Percentiles rank a stretch among this genome's conserved stretches.
phyloP scores from a whole-genome alignment of 2,329 filamentous ascomycete species.

The Penicillium sp. region DNA sequence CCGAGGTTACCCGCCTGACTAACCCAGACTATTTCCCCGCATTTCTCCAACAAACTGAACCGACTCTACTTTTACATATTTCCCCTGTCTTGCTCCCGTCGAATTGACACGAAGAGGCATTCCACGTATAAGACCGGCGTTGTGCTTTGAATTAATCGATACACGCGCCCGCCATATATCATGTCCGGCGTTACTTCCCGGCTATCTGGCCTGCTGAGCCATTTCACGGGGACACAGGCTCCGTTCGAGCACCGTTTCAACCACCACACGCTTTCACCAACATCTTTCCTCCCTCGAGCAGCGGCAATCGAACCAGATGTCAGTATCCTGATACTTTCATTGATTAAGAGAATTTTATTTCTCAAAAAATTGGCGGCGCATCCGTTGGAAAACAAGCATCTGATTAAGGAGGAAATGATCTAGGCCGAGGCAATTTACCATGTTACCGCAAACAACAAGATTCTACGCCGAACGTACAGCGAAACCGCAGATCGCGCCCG shows the following conservation, averaged over 20 bases:
- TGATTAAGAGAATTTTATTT: too few species aligned
- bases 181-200: conserved; percentile 35
- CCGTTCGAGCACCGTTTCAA: conserved; percentile 43
- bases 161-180: conserved; percentile 1
- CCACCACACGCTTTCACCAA: conserved; percentile 73
- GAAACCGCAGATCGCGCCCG: conserved; percentile 84
- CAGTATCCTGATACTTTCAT: conserved; percentile 23
- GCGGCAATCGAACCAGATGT: conserved; percentile 83
- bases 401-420: conserved; percentile 4
- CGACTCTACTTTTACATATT: not conserved
- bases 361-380: too few species aligned
- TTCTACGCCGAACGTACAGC: conserved; percentile 75
- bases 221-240: conserved; percentile 26
- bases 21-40: conserved; percentile 8
- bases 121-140: not conserved
- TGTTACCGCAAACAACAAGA: conserved; percentile 73
- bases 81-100: not conserved
- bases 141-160: not conserved
- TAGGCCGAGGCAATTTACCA: conserved; percentile 82
- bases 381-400: not conserved
- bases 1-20: conserved; percentile 8
- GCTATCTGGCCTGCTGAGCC: conserved; percentile 36
- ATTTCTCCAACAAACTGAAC: conserved; percentile 9
- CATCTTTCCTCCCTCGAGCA: conserved; percentile 82
- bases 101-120: not conserved